phyloP scores from a whole-genome alignment of 2,329 filamentous ascomycete genomes.

The Claviceps maximensis region DNA sequence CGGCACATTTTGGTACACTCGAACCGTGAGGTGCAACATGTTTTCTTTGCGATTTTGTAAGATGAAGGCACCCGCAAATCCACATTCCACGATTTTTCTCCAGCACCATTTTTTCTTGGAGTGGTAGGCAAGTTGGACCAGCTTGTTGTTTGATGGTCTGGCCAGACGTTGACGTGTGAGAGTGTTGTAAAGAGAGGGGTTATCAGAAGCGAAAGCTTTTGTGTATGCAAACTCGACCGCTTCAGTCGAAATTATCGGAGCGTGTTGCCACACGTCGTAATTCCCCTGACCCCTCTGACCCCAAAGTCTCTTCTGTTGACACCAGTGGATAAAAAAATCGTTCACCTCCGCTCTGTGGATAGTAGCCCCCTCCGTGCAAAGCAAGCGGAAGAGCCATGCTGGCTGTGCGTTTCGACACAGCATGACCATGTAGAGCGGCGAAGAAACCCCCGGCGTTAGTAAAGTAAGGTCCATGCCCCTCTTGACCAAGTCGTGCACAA shows the following conservation, averaged over 20 bases:
- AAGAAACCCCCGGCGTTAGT: not conserved
- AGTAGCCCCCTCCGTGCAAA: not conserved
- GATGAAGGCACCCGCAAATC: not conserved
- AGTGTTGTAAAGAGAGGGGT: not conserved
- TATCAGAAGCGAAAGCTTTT: not conserved
- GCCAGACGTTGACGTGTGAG: not conserved
- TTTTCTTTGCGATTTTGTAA: not conserved
- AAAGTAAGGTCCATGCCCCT: not conserved
- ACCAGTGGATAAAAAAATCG: not conserved
- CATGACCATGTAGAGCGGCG: not conserved
- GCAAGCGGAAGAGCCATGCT: not conserved
- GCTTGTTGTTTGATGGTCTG: not conserved
- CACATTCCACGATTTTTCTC: not conserved
- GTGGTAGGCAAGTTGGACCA: not conserved
- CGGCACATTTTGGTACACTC: not conserved
- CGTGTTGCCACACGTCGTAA: not conserved
- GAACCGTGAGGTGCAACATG: not conserved
- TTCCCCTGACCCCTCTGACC: not conserved
- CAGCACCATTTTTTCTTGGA: not conserved
- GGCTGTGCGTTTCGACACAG: not conserved
- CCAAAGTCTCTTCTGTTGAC: not conserved
- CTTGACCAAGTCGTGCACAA: not conserved
- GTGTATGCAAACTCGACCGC: not conserved
- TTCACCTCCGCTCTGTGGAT: not conserved
- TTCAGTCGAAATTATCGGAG: not conserved